Evolutionary conservation across 495 filamentous ascomycete genomes (phyloP), one percentile per base, ranked within the genome.

Genomic region (Penicillium antarcticum): DNA sequence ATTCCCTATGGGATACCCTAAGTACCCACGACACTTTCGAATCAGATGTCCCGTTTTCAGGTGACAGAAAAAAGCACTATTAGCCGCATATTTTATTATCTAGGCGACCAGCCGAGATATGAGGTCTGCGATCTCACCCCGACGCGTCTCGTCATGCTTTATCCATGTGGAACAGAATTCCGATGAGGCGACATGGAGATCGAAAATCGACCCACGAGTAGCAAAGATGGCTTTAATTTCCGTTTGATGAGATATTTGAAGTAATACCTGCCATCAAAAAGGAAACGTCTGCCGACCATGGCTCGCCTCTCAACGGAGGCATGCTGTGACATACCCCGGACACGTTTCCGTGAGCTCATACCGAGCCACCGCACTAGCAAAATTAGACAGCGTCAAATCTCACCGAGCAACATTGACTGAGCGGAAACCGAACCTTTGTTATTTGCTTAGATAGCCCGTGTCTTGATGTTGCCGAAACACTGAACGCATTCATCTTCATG

Each of bases 341-440:
- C 17, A 33, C 49, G 57, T 55, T 49, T 33, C 42, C 35, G 55
- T 60, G 53, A 60, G 44, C 53, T 60, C 57, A 13, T 26, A 37
- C 26, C 29, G 29, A 24, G 31, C 34, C 44, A 52, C 35, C 42
- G 9, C 4, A n/a, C 26, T 16, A 13, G n/a, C 31, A 14, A 45
- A 36, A 17, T 37, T 11, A 12, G 26, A 23, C 16, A 29, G 5
- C 6, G 6, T 29, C 26, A 29, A 29, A 29, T 29, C 26, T 29
- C 5, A 29, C 5, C 6, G 8, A 29, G 9, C 6, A 7, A 1
- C 7, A 1, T 29, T 9, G 26, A 29, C 26, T 10, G 8, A 29
- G 26, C 8, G 9, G 0, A 29, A 29, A 6, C 5, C 5, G 8
- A 29, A 8, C 6, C 7, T 29, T 10, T 29, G 26, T 29, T 29